Evolutionary conservation across 2,329 filamentous ascomycete genomes (phyloP), one percentile per base, ranked within the genome.

Genomic region (Cladosporium sp.): DNA sequence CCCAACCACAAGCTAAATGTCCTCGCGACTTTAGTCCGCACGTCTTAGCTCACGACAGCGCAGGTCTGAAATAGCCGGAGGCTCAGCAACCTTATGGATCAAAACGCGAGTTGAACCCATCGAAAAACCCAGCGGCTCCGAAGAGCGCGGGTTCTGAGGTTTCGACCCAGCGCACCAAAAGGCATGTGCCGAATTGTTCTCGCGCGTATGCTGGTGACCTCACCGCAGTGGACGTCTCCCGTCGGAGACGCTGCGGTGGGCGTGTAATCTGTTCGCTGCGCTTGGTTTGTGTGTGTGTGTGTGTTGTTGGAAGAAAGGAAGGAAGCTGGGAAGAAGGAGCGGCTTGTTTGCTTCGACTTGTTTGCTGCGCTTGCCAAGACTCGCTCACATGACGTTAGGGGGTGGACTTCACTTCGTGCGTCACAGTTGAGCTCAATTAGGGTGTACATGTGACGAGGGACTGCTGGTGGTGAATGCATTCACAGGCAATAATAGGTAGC

Each of bases 1-100:
- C n/a, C n/a, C n/a, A n/a, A n/a, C n/a, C n/a, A n/a, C 4, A 33
- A 18, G n/a, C 7, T 15, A 18, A 48, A 56, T 65, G 62, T 65
- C 57, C 58, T 56, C 62, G 53, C 45, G 48, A 56, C 57, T 59
- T 58, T 65, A 65, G 63, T 64, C 63, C 62, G 62, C 62, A 55
- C 42, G 55, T 57, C 57, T 54, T 47, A 53, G 48, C 61, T 59
- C 54, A 53, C 54, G 53, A 45, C 45, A 15, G 52, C 53, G 62
- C 63, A 57, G 63, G 57, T 65, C 63, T 65, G 63, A 62, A 62
- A 60, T 53, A 59, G 55, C 50, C 53, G 53, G 56, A 56, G 54
- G 33, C 38, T 38, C 39, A 51, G 39, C 49, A 27, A 4, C 22
- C 22, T 9, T 9, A 4, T 27, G 5, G 22, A 9, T 27, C 22